Base-by-base conservation (phyloP, 805 yeast genomes). In the Teunomyces kruisii region DNA sequence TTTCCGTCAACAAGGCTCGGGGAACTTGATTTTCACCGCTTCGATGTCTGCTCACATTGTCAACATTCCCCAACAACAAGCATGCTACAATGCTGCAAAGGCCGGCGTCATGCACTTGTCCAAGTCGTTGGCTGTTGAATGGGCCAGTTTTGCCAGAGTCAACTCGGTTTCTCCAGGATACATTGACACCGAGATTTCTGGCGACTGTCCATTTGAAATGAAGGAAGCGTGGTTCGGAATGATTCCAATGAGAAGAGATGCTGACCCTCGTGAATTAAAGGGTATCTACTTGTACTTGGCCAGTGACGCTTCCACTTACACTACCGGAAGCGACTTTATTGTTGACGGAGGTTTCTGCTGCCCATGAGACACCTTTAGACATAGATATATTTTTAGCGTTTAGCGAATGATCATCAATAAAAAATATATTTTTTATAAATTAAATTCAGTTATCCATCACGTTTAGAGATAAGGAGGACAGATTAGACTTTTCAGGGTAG, bases 201-300 rank as follows among this genome's bases (percentile, higher is more conserved):
- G 36, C 32, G 37, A 55, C 54, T 12, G 48, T 53, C 29, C 42
- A 6, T 13, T 28, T 19, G 30, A 14, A 5, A 28, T 26, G 10
- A 28, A 35, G 14, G 29, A 16, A 10, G 16, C 29, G 24, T 27
- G 32, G 46, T 37, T 17, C 32, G 10, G 19, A 16, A 13, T 29
- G 16, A 55, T 57, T 12, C 60, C 60, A 0, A 35, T 47, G 47
- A 57, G 60, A 13, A 51, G 60, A 40, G 60, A 56, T 48, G 60
- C 58, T 7, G 40, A 40, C 43, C 60, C 60, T 2, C 48, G 47
- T 43, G 60, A 56, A 31, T 48, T 56, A 47, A 54, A 49, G 26
- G 57, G 60, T 9, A 57, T 57, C 1, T 56, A 56, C 44, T 48
- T 56, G 53, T 56, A 56, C 50, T 52, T 56, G 51, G 60, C 60